Conservation (phyloP, 1,284 basidiomycete species). For the Golubevia pallescens region DNA sequence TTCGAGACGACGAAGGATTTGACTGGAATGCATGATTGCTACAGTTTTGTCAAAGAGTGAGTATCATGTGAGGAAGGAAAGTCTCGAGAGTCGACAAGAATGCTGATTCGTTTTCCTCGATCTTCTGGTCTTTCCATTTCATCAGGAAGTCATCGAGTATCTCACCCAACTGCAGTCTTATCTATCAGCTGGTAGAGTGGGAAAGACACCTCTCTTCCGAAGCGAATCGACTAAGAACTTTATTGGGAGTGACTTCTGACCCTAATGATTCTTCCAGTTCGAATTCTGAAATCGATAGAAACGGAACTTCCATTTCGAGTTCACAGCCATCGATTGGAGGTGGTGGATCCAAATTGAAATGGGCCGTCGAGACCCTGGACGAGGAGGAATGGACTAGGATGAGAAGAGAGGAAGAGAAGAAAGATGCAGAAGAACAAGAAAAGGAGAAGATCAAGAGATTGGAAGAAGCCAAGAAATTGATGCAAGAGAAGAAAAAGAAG, state of each 20-base stretch:
- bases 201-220: conserved; percentile 73
- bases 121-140: background rate
- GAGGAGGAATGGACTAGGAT: conserved; percentile 46
- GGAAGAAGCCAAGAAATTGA: conserved; percentile 10
- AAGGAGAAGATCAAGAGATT: conserved; percentile 27
- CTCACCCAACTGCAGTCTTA: conserved; percentile 85
- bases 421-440: conserved; percentile 1
- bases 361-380: conserved; percentile 46
- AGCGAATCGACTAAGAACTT: conserved; percentile 17
- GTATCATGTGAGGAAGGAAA: background rate
- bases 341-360: conserved; percentile 15
- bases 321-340: conserved; percentile 4
- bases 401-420: conserved; percentile 2
- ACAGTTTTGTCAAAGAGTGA: conserved; percentile 73
- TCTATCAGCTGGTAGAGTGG: conserved; percentile 94
- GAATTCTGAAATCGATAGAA: background rate
- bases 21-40: conserved; percentile 86
- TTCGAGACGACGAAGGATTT: conserved; percentile 27
- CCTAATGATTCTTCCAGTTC: background rate
- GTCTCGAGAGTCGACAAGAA: background rate
- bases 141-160: conserved; percentile 21
- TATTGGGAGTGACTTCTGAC: background rate
- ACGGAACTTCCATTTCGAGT: background rate
- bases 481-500: no score
- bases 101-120: background rate